These are phyloP conservation scores for Heritiera fomes DNA, from an alignment of 345 rosid species.

Conservation along the genomic window DNA sequence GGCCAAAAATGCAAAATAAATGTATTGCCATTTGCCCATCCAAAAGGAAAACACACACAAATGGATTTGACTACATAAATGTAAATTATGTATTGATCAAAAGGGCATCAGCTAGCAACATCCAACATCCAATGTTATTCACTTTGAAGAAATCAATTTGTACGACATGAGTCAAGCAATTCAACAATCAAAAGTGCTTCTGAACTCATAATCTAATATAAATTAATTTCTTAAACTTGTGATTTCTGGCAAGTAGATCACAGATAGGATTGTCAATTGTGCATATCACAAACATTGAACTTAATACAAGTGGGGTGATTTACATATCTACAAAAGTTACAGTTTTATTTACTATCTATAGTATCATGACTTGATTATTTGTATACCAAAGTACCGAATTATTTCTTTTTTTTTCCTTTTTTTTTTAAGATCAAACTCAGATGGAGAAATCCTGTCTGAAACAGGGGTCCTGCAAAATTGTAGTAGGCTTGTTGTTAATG, in stretches of 20 bases:
- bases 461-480: conserved; percentile 39
- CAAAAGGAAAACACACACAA: not conserved
- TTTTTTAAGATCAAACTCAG: conserved; percentile 5
- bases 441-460: conserved; percentile 24
- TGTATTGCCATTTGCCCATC: not conserved
- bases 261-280: not conserved
- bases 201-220: conserved; percentile 6
- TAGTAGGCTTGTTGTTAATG: conserved; percentile 20
- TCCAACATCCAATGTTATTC: not conserved
- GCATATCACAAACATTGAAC: conserved; percentile 1
- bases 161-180: not conserved
- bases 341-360: conserved; percentile 26
- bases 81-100: not conserved
- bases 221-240: not conserved
- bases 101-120: not conserved
- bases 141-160: not conserved
- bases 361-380: conserved; percentile 25
- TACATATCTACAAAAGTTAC: conserved; percentile 32
- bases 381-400: conserved; percentile 27
- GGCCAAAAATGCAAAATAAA: not conserved
- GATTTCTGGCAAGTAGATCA: conserved; percentile 8
- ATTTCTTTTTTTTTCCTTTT: not conserved
- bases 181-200: not conserved
- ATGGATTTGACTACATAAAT: not conserved
- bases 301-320: not conserved